phyloP scores from a whole-genome alignment of 1,284 basidiomycete genomes.

The Tylopilus sp. region DNA sequence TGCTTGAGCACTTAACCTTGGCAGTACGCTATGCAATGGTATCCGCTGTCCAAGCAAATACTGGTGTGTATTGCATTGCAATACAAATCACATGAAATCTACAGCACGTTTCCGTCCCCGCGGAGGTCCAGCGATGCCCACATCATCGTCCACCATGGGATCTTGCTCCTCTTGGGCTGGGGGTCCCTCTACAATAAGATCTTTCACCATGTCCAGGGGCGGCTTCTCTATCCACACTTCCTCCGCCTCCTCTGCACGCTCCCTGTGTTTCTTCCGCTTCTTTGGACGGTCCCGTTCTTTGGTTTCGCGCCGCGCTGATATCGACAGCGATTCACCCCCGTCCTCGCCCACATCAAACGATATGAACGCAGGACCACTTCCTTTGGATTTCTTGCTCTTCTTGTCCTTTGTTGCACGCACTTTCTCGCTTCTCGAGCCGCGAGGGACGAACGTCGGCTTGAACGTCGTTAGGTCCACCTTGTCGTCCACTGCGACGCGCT shows the following conservation, averaged over 20 bases:
- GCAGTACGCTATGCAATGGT: not conserved
- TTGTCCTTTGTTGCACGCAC: slow-evolving; percentile 33
- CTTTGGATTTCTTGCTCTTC: slow-evolving; percentile 37
- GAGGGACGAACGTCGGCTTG: slow-evolving; percentile 77
- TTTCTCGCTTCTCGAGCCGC: slow-evolving; percentile 38
- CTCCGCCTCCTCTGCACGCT: slow-evolving; percentile 33
- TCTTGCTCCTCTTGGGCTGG: slow-evolving; percentile 6
- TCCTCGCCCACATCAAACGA: slow-evolving; percentile 69
- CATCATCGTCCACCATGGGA: slow-evolving; percentile 5
- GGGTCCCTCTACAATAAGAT: slow-evolving; percentile 9
- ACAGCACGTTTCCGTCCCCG: slow-evolving; percentile 59
- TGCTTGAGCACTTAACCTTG: too few species aligned
- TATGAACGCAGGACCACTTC: slow-evolving; percentile 38
- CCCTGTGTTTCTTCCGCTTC: slow-evolving; percentile 42
- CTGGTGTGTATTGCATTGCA: not conserved
- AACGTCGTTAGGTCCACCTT: slow-evolving; percentile 61
- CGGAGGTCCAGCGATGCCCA: slow-evolving; percentile 17
- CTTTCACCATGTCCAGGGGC: slow-evolving; percentile 21
- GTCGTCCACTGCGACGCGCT: slow-evolving; percentile 1
- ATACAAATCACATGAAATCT: slow-evolving; percentile 43
- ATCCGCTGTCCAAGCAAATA: not conserved
- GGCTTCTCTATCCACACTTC: slow-evolving; percentile 36
- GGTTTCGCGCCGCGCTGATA: slow-evolving; percentile 23
- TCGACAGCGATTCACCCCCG: slow-evolving; percentile 38
- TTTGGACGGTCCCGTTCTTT: slow-evolving; percentile 44